Evolutionary conservation across 2,329 filamentous ascomycete genomes (phyloP), one percentile per base, ranked within the genome.

Genomic region (Kalaharituber pfeilii): DNA sequence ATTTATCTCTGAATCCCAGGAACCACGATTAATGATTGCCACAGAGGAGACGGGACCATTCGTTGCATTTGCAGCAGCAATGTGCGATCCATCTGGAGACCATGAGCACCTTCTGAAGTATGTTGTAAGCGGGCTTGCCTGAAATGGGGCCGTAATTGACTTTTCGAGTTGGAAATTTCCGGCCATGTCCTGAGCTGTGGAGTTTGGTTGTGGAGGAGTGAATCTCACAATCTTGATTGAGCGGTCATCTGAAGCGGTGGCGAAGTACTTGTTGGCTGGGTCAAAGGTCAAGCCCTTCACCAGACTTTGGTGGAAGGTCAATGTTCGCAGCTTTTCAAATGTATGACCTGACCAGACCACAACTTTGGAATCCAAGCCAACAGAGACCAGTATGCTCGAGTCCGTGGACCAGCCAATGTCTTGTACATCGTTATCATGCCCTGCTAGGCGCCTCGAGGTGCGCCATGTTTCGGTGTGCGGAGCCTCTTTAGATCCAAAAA

Each of bases 261-360:
- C 91, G 69, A 98, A 98, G 73, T 94, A 98, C 67, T 96, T 98
- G 72, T 96, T 96, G 42, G 91, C 91, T 0, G 91, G 91, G 66
- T 98, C 91, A 66, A 98, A 98, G 0, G 89, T 94, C 64, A 98
- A 93, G 58, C 93, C 91, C 68, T 98, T 98, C 71, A 98, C 91
- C 67, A 96, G 93, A 67, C 87, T 95, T 67, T 94, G 86, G 69
- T 98, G 91, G 56, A 88, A 82, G 1, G 87, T 81, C 4, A 98
- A 72, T 2, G 86, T 89, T 75, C 96, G 96, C 61, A 98, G 76
- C 71, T 94, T 96, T 71, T 98, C 91, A 63, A 98, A 98, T 0
- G 88, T 96, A 69, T 93, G 84, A 0, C 91, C 93, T 1, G 89
- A 96, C 91, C 91, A 98, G 22, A 98, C 84, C 8, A 98, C 91